Evolutionary conservation across 768 basidiomycete genomes (phyloP).

Genomic region (Candolleomyces eurysporus): DNA sequence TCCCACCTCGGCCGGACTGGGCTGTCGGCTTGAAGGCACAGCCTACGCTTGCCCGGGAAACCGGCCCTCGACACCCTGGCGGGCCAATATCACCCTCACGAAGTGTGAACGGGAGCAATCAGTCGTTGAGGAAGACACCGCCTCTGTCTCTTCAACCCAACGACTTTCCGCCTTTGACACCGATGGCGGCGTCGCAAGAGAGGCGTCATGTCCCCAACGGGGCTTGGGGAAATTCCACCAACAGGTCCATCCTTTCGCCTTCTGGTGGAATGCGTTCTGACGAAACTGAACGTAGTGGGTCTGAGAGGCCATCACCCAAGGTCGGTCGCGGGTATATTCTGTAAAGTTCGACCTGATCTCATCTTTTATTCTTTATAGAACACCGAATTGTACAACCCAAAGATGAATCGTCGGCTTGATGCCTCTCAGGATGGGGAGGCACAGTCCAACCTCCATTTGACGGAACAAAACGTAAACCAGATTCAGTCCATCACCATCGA

Average conservation of each 20-base stretch:
- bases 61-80: conserved; percentile 35
- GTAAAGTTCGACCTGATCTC: too few species aligned
- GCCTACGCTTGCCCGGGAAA: conserved; percentile 63
- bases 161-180: conserved; percentile 31
- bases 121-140: conserved; percentile 32
- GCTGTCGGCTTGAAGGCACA: conserved; percentile 82
- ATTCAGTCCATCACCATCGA: conserved; percentile 11
- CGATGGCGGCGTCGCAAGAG: conserved; percentile 42
- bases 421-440: not conserved
- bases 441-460: not conserved
- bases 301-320: conserved; percentile 49
- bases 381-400: not conserved
- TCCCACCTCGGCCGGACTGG: conserved; percentile 86
- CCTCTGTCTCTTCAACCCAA: conserved; percentile 24
- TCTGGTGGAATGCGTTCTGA: conserved; percentile 28
- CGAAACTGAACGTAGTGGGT: conserved; percentile 40
- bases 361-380: not conserved
- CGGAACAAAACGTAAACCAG: conserved; percentile 4
- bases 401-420: not conserved
- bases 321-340: conserved; percentile 15
- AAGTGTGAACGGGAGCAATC: conserved; percentile 29
- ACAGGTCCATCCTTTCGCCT: conserved; percentile 50
- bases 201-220: conserved; percentile 56
- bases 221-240: conserved; percentile 66
- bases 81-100: conserved; percentile 41